Conservation (phyloP, 208 protist species). For the Wallacemonas collosoma region DNA sequence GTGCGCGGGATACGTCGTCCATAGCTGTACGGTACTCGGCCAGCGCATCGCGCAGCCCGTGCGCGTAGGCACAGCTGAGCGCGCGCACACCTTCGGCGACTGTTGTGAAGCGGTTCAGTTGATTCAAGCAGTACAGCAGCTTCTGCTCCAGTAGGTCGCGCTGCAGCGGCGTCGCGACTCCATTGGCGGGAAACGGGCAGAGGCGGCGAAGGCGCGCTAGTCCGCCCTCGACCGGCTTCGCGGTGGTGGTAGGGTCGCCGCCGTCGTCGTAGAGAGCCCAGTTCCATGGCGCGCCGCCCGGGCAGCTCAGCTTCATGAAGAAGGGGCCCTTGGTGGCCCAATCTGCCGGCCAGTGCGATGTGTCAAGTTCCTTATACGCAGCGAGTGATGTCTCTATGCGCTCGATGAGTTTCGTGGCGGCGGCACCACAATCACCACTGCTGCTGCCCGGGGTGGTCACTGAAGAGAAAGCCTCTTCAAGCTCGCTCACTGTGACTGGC, state of each 20-base stretch:
- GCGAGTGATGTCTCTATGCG: constrained; percentile 26
- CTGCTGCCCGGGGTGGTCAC: neutral
- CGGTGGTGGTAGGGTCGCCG: neutral
- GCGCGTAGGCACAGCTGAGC: constrained; percentile 35
- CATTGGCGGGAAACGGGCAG: constrained; percentile 73
- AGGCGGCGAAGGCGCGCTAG: constrained; percentile 40
- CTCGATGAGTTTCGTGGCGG: constrained; percentile 16
- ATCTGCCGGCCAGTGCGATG: constrained; percentile 1
- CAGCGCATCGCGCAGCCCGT: constrained; percentile 39
- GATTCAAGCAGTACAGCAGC: constrained; percentile 75
- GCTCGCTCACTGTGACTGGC: constrained; percentile 32
- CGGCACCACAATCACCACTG: neutral
- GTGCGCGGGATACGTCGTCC: neutral
- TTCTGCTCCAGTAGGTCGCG: constrained; percentile 73
- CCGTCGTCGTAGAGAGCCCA: constrained; percentile 51
- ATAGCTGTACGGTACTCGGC: neutral
- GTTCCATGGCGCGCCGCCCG: constrained; percentile 84
- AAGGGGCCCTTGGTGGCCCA: constrained; percentile 25
- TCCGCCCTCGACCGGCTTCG: constrained; percentile 21
- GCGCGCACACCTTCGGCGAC: constrained; percentile 55
- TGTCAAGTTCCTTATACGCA: neutral
- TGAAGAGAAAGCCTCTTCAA: neutral
- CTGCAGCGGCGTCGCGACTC: constrained; percentile 80
- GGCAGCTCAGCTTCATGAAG: constrained; percentile 74
- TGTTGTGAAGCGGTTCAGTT: constrained; percentile 60